Evolutionary conservation across 352 stramenopile genomes (phyloP), one percentile per base, ranked within the genome.

Genomic region (Globisporangium okanoganense): DNA sequence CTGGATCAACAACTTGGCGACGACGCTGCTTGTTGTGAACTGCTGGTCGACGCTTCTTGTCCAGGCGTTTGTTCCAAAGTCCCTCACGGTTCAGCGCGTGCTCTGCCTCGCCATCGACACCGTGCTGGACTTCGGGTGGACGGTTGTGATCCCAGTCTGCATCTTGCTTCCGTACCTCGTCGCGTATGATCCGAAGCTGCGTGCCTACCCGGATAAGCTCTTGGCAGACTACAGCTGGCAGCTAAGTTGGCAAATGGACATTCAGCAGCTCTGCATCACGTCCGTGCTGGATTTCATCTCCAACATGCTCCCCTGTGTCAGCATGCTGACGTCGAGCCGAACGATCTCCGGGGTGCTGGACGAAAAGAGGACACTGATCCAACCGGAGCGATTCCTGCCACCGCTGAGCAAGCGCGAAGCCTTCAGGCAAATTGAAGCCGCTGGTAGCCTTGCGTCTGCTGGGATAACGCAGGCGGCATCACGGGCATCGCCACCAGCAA

Each of bases 1-100:
- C 50, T 75, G 70, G 70, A 71, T 73, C 5, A 78, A 73, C 40
- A 58, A 70, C 38, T 57, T 72, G 3, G 71, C 71, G 25, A 51
- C 56, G 0, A 14, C 31, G 12, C 27, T 75, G 12, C 45, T 78
- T 4, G 68, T 65, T 43, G 29, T 75, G 20, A 75, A 78, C 41
- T 57, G 47, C 57, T 63, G 57, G 57, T 56, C 45, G 1, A 56
- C 57, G 38, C 47, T 51, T n/a, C 57, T 75, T 59, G 48, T 54
- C 36, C 20, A 58, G 56, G 27, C 64, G 36, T 50, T 72, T 45
- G 20, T 47, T 40, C 16, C 56, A 57, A 35, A 58, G 67, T 65
- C 52, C 33, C 54, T 63, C 13, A 60, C 60, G 13, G 50, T 61
- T 22, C 58, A 66, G 14, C 62, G 66, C 18, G 64, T 74, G n/a